phyloP scores from a whole-genome alignment of 1,139 yeast genomes.

The Pichia sp. region DNA sequence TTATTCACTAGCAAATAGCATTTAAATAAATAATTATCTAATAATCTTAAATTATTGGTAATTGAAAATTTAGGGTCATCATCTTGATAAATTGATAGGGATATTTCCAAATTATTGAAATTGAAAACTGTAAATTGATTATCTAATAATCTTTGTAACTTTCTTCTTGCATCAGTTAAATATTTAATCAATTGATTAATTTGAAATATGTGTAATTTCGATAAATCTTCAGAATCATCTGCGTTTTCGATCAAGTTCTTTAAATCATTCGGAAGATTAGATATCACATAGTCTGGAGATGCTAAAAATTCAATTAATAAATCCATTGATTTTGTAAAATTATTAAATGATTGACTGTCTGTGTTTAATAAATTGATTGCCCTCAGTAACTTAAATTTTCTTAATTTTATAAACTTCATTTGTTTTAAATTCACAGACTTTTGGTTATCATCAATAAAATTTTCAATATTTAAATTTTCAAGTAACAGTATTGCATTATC shows the following conservation, averaged over 20 bases:
- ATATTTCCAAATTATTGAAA: constrained; percentile 43
- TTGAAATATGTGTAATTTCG: not conserved
- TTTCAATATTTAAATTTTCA: constrained; percentile 28
- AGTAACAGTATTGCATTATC: constrained; percentile 41
- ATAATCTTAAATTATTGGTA: constrained; percentile 39
- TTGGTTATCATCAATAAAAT: constrained; percentile 16
- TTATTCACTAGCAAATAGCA: constrained; percentile 67
- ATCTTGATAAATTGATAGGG: constrained; percentile 33
- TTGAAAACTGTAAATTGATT: constrained; percentile 31
- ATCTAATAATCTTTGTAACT: constrained; percentile 37
- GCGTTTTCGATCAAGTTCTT: constrained; percentile 1
- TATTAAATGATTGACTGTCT: constrained; percentile 7
- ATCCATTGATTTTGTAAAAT: constrained; percentile 36
- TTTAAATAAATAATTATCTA: constrained; percentile 76
- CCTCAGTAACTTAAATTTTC: constrained; percentile 40
- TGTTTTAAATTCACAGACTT: constrained; percentile 17
- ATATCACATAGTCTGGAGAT: constrained; percentile 46
- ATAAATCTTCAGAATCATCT: not conserved
- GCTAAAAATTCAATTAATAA: constrained; percentile 50
- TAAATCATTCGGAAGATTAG: constrained; percentile 35
- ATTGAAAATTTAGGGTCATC: constrained; percentile 14
- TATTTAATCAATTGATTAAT: constrained; percentile 26
- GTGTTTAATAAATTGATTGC: constrained; percentile 34
- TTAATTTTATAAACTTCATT: constrained; percentile 30
- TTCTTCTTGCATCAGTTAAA: constrained; percentile 49